Percentiles rank a stretch among this genome's conserved stretches.
Evolutionary conservation across 441 rosid genomes (phyloP).

Genomic region (Erysimum pusillum): DNA sequence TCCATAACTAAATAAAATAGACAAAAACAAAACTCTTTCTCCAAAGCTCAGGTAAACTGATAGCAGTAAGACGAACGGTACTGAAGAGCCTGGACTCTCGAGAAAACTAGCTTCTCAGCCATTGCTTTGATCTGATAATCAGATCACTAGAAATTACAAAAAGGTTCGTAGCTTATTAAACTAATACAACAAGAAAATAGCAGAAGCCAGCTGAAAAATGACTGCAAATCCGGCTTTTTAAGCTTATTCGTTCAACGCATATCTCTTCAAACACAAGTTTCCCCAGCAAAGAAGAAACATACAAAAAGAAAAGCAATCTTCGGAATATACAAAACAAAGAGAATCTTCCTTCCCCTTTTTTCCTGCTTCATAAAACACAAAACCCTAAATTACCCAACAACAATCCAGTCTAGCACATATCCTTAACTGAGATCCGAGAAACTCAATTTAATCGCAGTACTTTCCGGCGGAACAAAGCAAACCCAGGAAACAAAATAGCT

Average conservation of each 20-base stretch:
- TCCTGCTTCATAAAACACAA: constrained; percentile 4
- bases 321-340: constrained; percentile 24
- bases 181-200: constrained; percentile 26
- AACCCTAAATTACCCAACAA: constrained; percentile 39
- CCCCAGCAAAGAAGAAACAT: constrained; percentile 43
- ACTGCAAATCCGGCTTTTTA: constrained; percentile 53
- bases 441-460: background rate
- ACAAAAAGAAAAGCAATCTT: constrained; percentile 13
- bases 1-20: constrained; percentile 61
- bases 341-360: constrained; percentile 9
- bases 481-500: constrained; percentile 25
- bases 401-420: constrained; percentile 12
- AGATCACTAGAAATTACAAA: constrained; percentile 3
- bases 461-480: constrained; percentile 1
- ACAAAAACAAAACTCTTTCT: constrained; percentile 11
- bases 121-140: constrained; percentile 16
- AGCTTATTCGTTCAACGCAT: constrained; percentile 55
- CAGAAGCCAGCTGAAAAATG: constrained; percentile 34
- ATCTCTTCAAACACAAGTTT: constrained; percentile 62
- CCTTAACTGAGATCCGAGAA: constrained; percentile 10
- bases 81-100: background rate
- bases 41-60: constrained; percentile 15
- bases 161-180: constrained; percentile 2
- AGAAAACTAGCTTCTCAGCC: constrained; percentile 14
- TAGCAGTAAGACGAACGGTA: background rate